Evolutionary conservation across 73 alveolate genomes (phyloP).

Genomic region (Stentor coeruleus): DNA sequence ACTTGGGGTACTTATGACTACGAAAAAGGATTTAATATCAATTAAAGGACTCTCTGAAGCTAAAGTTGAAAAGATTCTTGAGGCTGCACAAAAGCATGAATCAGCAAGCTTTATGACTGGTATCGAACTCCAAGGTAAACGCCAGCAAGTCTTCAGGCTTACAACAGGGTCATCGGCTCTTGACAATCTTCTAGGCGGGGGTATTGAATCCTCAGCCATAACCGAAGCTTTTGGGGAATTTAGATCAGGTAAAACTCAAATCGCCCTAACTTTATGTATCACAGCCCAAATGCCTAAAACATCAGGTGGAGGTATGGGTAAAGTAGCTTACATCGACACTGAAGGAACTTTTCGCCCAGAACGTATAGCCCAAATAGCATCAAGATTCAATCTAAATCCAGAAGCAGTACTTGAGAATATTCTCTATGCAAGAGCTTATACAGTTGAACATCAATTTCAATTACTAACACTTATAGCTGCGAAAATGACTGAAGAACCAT

Average conservation of each 20-base stretch:
- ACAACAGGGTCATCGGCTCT: slow-evolving; percentile 70
- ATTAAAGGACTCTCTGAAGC: slow-evolving; percentile 96
- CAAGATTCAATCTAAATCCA: slow-evolving; percentile 74
- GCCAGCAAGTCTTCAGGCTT: slow-evolving; percentile 62
- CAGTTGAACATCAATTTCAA: slow-evolving; percentile 74
- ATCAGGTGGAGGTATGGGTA: slow-evolving; percentile 82
- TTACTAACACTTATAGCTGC: slow-evolving; percentile 67
- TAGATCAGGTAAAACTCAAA: slow-evolving; percentile 87
- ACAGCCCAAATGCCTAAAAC: slow-evolving; percentile 85
- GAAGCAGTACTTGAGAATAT: slow-evolving; percentile 73
- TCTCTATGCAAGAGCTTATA: slow-evolving; percentile 75
- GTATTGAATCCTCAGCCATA: slow-evolving; percentile 85
- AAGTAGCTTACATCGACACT: slow-evolving; percentile 90
- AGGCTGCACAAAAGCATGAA: slow-evolving; percentile 76
- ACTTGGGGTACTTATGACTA: slow-evolving; percentile 75
- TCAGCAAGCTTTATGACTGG: slow-evolving; percentile 69
- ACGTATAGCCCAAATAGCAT: slow-evolving; percentile 78
- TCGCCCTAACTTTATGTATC: slow-evolving; percentile 86
- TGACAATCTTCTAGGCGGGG: slow-evolving; percentile 77
- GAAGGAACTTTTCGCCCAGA: slow-evolving; percentile 97
- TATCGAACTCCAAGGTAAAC: slow-evolving; percentile 44
- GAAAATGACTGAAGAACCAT: slow-evolving; percentile 75
- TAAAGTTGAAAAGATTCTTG: slow-evolving; percentile 76
- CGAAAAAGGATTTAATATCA: slow-evolving; percentile 76
- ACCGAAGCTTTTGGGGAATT: slow-evolving; percentile 94